These are phyloP conservation scores for Simplicillium aogashimaense DNA, from an alignment of 2,329 filamentous ascomycete genomes.

Conservation along the genomic window DNA sequence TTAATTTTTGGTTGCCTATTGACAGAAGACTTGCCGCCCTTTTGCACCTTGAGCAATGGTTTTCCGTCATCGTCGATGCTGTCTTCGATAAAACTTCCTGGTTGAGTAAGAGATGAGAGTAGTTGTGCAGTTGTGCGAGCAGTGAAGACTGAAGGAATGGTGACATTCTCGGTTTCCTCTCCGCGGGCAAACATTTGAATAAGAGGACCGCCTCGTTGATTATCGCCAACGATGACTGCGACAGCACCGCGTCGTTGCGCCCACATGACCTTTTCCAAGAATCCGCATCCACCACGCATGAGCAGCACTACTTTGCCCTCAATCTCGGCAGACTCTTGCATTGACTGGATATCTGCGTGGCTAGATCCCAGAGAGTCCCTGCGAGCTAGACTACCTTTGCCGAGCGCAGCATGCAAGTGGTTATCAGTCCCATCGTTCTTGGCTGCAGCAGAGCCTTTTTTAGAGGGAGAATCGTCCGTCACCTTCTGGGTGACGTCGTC, in stretches of 20 bases:
- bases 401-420: slow-evolving; percentile 53
- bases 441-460: slow-evolving; percentile 10
- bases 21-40: slow-evolving; percentile 23
- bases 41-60: slow-evolving; percentile 42
- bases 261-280: slow-evolving; percentile 96
- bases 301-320: slow-evolving; percentile 85
- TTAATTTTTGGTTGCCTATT: slow-evolving; percentile 16
- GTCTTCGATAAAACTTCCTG: slow-evolving; percentile 53
- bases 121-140: slow-evolving; percentile 91
- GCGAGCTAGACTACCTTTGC: slow-evolving; percentile 20
- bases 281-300: slow-evolving; percentile 88
- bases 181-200: slow-evolving; percentile 98
- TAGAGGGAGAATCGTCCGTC: neutral
- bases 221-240: slow-evolving; percentile 88
- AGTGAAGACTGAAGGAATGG: slow-evolving; percentile 90
- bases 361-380: slow-evolving; percentile 27
- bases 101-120: slow-evolving; percentile 75
- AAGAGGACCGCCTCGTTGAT: slow-evolving; percentile 76
- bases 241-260: slow-evolving; percentile 81
- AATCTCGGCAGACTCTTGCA: slow-evolving; percentile 89
- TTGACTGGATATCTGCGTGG: slow-evolving; percentile 86
- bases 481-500: neutral
- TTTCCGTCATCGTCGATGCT: slow-evolving; percentile 51
- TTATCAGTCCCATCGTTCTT: slow-evolving; percentile 75
- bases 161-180: slow-evolving; percentile 80